Evolutionary conservation across 1,284 basidiomycete genomes (phyloP).

Genomic region (Heterobasidion parviporum): DNA sequence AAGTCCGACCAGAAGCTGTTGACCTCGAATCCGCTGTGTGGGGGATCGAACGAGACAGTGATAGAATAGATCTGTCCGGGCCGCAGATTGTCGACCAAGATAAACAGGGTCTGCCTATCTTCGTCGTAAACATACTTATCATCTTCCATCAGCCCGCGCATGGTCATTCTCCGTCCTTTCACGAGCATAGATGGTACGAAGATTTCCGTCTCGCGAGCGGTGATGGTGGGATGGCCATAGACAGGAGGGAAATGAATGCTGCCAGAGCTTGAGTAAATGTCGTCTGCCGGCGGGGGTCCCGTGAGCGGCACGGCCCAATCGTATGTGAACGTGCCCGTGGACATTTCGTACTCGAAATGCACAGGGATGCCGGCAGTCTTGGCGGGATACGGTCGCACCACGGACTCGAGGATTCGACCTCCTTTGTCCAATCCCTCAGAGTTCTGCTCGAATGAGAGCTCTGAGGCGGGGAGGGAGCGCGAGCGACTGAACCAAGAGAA

Average conservation of each 20-base stretch:
- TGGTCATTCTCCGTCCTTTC: slow-evolving; percentile 46
- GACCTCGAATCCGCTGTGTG: background rate
- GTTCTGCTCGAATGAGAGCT: slow-evolving; percentile 46
- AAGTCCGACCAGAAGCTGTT: slow-evolving; percentile 5
- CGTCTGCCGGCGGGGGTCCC: slow-evolving; percentile 3
- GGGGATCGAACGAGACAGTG: background rate
- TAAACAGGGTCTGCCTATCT: slow-evolving; percentile 56
- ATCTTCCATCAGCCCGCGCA: slow-evolving; percentile 40
- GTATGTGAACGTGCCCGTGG: slow-evolving; percentile 52
- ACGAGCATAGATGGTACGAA: slow-evolving; percentile 63
- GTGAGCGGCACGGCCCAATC: slow-evolving; percentile 44
- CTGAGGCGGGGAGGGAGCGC: slow-evolving; percentile 43
- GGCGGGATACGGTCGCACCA: slow-evolving; percentile 76
- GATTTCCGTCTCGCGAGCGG: slow-evolving; percentile 65
- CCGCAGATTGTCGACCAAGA: slow-evolving; percentile 29
- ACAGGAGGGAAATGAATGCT: slow-evolving; percentile 29
- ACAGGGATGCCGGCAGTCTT: slow-evolving; percentile 71
- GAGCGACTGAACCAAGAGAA: slow-evolving; percentile 84
- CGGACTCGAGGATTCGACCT: slow-evolving; percentile 64
- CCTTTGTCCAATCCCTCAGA: slow-evolving; percentile 71
- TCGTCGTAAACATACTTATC: slow-evolving; percentile 50
- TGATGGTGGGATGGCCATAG: slow-evolving; percentile 28
- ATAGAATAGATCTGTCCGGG: background rate
- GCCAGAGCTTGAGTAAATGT: slow-evolving; percentile 6
- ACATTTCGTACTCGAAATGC: slow-evolving; percentile 64